phyloP scores from a whole-genome alignment of 768 basidiomycete species.

The Tricholoma bakamatsutake region DNA sequence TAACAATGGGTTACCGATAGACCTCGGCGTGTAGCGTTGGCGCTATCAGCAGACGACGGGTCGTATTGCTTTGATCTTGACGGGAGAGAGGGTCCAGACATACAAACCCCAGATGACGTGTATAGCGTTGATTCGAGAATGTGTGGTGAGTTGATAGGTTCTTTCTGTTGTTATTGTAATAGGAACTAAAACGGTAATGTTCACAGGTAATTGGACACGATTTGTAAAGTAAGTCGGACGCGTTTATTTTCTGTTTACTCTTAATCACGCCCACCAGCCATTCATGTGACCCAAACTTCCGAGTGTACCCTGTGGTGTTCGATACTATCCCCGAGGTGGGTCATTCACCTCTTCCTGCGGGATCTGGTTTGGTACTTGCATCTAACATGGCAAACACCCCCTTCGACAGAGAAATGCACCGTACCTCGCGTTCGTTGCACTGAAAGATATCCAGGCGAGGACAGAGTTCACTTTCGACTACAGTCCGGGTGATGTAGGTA shows the following conservation, averaged over 20 bases:
- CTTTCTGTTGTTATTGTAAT: background rate
- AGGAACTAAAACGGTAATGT: background rate
- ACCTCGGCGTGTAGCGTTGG: slow-evolving; percentile 35
- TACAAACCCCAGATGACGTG: slow-evolving; percentile 23
- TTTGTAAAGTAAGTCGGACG: slow-evolving; percentile 56
- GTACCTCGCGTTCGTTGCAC: slow-evolving; percentile 56
- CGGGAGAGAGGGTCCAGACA: slow-evolving; percentile 37
- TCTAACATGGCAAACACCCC: background rate
- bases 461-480: slow-evolving; percentile 66
- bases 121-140: slow-evolving; percentile 54
- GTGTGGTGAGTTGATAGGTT: slow-evolving; percentile 35
- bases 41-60: slow-evolving; percentile 28
- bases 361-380: background rate
- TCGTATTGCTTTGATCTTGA: slow-evolving; percentile 63
- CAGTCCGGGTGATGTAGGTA: slow-evolving; percentile 36
- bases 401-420: slow-evolving; percentile 48
- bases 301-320: slow-evolving; percentile 53
- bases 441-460: slow-evolving; percentile 37
- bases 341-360: background rate
- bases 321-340: slow-evolving; percentile 54
- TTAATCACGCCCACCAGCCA: slow-evolving; percentile 37
- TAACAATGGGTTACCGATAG: slow-evolving; percentile 22
- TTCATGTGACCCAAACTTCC: slow-evolving; percentile 58
- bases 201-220: slow-evolving; percentile 67
- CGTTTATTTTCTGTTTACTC: background rate